Base-by-base conservation (phyloP, 768 basidiomycete species). In the Melanogaster broomeanus region DNA sequence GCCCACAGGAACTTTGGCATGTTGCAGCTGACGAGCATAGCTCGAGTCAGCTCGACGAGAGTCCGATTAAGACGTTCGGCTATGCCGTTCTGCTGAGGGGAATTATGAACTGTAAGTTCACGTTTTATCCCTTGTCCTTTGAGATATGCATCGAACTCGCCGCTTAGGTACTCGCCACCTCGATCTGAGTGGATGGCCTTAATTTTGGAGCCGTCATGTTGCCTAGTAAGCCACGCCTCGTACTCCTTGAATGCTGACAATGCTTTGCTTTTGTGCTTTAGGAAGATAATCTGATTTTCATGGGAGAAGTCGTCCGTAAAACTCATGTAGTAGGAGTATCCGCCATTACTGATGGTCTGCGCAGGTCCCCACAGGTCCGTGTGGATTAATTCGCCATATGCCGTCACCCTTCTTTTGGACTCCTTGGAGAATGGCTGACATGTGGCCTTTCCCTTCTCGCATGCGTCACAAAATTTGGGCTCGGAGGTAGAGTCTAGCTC, bases 291-390 rank as follows among this genome's bases (percentile, higher is more conserved):
- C 4, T 53, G 54, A 4, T 63, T 67, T 11, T 59, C 51, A 6
- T 66, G 60, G 0, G 68, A 55, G 18, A 54, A 47, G 33, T 75
- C 68, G 40, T 78, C 74, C 0, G 60, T 73, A 49, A 70, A 77
- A 0, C 62, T 69, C 13, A 61, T 41, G 37, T 68, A 70, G 41
- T 77, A 77, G 2, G 45, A 28, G 2, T 58, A 33, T 18, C 69
- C 64, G 0, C 65, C 62, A 2, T 21, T 41, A 2, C 39, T 41
- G 2, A n/a, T 2, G 2, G 24, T 39, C 15, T 39, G 35, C 0
- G 12, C 38, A n/a, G 19, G 42, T 57, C 46, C 46, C 46, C 46
- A 48, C 6, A 48, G 3, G 15, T 48, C 6, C 57, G 24, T 27
- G 3, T 43, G 42, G 11, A 43, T 52, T 19, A 53, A 33, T 4